Evolutionary conservation across 345 rosid species (phyloP), one percentile per base, ranked within the genome.

Genomic region (Pistacia atlantica): DNA sequence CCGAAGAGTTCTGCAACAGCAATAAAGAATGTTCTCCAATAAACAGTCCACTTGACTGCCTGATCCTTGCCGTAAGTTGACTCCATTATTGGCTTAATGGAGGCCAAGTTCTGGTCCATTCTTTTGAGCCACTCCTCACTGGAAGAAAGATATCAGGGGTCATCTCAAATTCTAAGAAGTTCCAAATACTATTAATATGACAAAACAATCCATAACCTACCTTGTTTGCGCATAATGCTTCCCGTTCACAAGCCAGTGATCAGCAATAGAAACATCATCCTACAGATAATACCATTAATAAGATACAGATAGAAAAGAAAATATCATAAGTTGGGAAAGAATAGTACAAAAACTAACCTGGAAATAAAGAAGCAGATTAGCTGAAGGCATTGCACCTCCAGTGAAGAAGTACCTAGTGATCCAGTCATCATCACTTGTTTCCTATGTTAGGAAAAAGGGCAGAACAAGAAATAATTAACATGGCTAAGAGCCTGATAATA

Each of bases 311-410:
- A 37, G 35, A 54, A 54, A 12, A 37, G 49, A 28, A 13, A 74
- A 48, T 49, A 48, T n/a, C 13, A 69, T 28, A 68, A 11, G 48
- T 46, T 35, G 4, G 22, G 9, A 16, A 13, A 11, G 18, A 45
- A 9, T 54, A 42, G 45, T 13, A 13, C 17, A 55, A 42, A 31
- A 62, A 28, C 79, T 80, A 58, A 87, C 97, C 90, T 95, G 98
- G 82, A 93, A 95, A 83, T 95, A 93, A 49, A 93, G 97, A 63
- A 93, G 88, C 80, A 95, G 86, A 86, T 93, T 84, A 5, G 98
- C 92, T 0, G 98, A 86, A 37, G 97, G 99, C 99, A 91, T 91
- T 67, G 97, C 90, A 62, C 97, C 96, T 64, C 97, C 98, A 0
- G 88, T 87, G 77, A 95, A 91, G 92, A 93, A 95, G 82, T 93